Base-by-base conservation (phyloP, 2,329 filamentous ascomycete species). In the Neofusicoccum laricinum region DNA sequence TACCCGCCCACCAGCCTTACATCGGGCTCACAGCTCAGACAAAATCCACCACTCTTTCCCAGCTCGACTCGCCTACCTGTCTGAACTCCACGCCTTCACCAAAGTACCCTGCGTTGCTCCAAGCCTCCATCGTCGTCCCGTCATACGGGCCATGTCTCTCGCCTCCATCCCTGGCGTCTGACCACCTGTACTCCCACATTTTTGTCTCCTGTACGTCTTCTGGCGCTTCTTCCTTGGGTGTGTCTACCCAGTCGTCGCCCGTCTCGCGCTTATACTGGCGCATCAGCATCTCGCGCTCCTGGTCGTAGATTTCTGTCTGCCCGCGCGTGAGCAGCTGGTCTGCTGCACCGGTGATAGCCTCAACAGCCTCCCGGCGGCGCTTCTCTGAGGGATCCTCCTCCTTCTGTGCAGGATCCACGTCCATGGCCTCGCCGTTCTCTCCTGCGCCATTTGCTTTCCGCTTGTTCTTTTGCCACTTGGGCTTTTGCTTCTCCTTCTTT, bases 121-220 rank as follows among this genome's bases (percentile, higher is more conserved):
- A 99, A 2, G 91, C 90, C 71, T 88, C 86, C 95, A 99, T 98
- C 41, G 90, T 94, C 4, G 84, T 76, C 7, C 85, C 86, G 73
- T 97, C 92, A 75, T 93, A 99, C 0, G 95, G 94, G 0, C 95
- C 95, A 76, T 99, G 92, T 65, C 86, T 85, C 53, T 86, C 85
- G 11, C 86, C 91, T 32, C 87, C 90, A 72, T 97, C 94, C 45
- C 93, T 85, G 17, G 91, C 92, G 75, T 97, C 93, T 43, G 88
- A 89, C 95, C 95, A 99, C 65, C 92, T 86, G 75, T 92, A 99
- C 77, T 98, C 91, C 93, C 94, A 99, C 82, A 86, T 85, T 40
- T 79, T 78, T 1, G 70, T 66, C 11, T 72, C 68, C 5, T 32
- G 38, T 70, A 79, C 55, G 50, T 67, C 17, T 61, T 70, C 64